A percentile compares a stretch with the other conserved stretches of the same genome.
Evolutionary conservation across 371 early-diverging fungal genomes (phyloP).

Genomic region (Parasitella parasitica): DNA sequence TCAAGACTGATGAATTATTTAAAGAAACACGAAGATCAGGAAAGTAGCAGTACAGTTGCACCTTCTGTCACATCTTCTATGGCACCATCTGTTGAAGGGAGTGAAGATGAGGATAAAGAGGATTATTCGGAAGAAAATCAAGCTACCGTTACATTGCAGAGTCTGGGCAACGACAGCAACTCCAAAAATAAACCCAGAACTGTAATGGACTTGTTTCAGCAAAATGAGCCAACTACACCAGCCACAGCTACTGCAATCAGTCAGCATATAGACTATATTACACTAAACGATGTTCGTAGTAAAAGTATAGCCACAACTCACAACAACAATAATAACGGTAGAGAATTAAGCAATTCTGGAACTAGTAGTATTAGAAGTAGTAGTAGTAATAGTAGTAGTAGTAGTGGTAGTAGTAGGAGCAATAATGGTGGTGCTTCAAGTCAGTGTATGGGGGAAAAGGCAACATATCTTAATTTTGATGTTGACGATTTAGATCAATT

Average conservation of each 20-base stretch:
- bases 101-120: not conserved
- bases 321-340: not conserved
- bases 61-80: not conserved
- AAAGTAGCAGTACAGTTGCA: not conserved
- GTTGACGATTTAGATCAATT: not conserved
- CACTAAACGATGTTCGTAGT: not conserved
- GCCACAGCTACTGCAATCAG: not conserved
- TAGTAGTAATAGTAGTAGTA: not conserved
- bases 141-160: constrained; percentile 27
- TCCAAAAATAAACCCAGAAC: not conserved
- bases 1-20: constrained; percentile 42
- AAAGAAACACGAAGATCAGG: constrained; percentile 35
- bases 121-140: constrained; percentile 34
- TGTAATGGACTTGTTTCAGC: constrained; percentile 5
- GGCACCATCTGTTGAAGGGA: not conserved
- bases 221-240: not conserved
- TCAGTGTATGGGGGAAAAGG: not conserved
- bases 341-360: not conserved
- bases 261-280: not conserved
- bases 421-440: not conserved
- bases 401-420: not conserved
- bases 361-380: not conserved
- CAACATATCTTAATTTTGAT: not conserved
- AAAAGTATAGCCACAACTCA: constrained; percentile 1
- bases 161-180: not conserved